Evolutionary conservation across 495 filamentous ascomycete genomes (phyloP), one percentile per base, ranked within the genome.

Genomic region (Chlorociboria aeruginascens): DNA sequence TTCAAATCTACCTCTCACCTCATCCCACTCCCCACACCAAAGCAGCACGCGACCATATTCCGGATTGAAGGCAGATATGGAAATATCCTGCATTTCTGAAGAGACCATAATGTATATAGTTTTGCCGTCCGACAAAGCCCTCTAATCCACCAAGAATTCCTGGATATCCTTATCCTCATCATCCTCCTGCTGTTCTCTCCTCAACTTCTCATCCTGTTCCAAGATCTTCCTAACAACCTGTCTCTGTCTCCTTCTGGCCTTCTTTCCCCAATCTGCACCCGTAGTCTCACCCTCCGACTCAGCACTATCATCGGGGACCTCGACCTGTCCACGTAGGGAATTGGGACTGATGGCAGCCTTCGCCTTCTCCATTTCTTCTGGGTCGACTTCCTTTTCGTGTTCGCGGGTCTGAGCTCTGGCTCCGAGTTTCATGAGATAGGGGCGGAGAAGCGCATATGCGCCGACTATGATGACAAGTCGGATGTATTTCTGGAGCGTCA

Each of bases 101-200:
- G 11, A 32, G 17, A 9, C 16, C 46, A 31, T 25, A 8, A 42
- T 42, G 43, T 11, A 44, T 20, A 35, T 31, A 34, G 36, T 32
- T 39, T 25, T 13, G n/a, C 47, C 47, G 35, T 30, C 39, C 31
- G 28, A 16, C 48, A 40, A 25, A 7, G 2, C 30, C 43, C 44
- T 43, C 41, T 61, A 65, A 66, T 79, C 76, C 57, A 79, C 69
- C 63, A 88, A 65, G 56, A 79, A 77, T 59, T 86, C 78, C 70
- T 78, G 72, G 58, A 89, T 76, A 57, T 82, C 81, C 59, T 75
- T 81, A 45, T 81, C 74, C 56, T 83, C 81, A 34, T 80, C 62
- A 54, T 80, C 48, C 20, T 69, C 66, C 34, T 73, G 62, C 7
- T 65, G 62, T 50, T 68, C 65, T 2, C 63, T 66, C 1, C 66